Evolutionary conservation across 805 yeast genomes (phyloP), one percentile per base, ranked within the genome.

Genomic region (Teunomyces pallodes): DNA sequence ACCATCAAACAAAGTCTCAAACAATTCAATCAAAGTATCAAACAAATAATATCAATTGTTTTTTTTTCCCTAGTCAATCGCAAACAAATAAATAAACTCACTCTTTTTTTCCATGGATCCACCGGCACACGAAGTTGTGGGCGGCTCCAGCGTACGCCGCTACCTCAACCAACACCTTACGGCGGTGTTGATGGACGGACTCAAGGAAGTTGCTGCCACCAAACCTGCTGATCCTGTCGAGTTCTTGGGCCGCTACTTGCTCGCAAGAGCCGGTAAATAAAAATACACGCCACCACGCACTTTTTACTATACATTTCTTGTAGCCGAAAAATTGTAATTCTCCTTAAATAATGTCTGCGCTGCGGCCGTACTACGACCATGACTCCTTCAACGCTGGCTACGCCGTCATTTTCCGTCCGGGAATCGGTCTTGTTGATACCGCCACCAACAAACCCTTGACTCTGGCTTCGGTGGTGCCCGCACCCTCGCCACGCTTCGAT

Each of bases 331-430:
- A 43, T 10, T 9, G 9, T 17, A 26, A n/a, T 7, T 12, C n/a
- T 42, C 9, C n/a, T n/a, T 40, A 24, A 16, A 13, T 36, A 14
- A 30, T 32, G 33, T 32, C 45, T 42, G 28, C 64, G 24, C 65
- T 76, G 46, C 76, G 94, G 65, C 92, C 92, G 2, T 86, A 86
- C 64, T 81, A 83, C 59, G 82, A 84, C 62, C 77, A 85, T n/a
- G 84, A 76, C 24, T 69, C 83, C 1, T 86, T 86, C 62, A 75
- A 82, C 60, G 81, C 84, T 1, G 86, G 84, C 10, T 83, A 83
- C 57, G 68, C 79, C 26, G 86, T 83, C 13, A 74, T 80, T 3
- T 83, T 72, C 58, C 75, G 76, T 50, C 86, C 86, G 1, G 85
- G 84, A 1, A 70, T 79, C 17, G 89, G 89, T 16, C 81, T 83